Percentiles rank a stretch among this genome's conserved stretches.
Evolutionary conservation across 805 yeast genomes (phyloP).

Genomic region (Wickerhamiella azyma): DNA sequence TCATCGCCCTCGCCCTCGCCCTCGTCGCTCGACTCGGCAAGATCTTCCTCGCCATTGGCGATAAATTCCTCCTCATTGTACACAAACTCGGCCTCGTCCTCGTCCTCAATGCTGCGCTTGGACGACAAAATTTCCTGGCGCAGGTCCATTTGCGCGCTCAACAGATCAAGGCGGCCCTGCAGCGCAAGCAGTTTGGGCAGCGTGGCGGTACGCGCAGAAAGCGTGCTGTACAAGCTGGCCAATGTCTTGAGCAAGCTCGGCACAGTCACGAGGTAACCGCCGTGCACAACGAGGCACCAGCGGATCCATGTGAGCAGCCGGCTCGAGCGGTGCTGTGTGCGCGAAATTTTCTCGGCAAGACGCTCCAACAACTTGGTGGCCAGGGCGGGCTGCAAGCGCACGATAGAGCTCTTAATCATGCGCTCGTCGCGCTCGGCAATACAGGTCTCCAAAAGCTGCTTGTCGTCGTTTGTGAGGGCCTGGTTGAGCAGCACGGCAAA

Average conservation of each 20-base stretch:
- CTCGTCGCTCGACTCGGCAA: conserved; percentile 25
- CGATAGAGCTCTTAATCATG: conserved; percentile 41
- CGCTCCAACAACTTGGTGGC: conserved; percentile 34
- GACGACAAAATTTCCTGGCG: conserved; percentile 37
- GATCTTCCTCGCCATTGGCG: conserved; percentile 37
- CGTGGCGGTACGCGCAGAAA: conserved; percentile 41
- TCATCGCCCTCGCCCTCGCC: conserved; percentile 27
- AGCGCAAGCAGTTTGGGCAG: conserved; percentile 60
- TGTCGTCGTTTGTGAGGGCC: conserved; percentile 79
- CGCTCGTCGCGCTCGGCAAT: conserved; percentile 40
- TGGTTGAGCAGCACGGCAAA: conserved; percentile 76
- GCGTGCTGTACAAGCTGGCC: conserved; percentile 42
- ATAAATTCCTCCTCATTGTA: conserved; percentile 29
- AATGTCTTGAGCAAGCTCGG: conserved; percentile 41
- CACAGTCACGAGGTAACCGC: conserved; percentile 44
- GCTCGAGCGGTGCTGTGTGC: conserved; percentile 41
- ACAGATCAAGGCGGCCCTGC: conserved; percentile 73
- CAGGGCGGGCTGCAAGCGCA: conserved; percentile 35
- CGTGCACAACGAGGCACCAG: conserved; percentile 61
- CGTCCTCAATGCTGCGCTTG: conserved; percentile 26
- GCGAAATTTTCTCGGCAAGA: conserved; percentile 36
- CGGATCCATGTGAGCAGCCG: conserved; percentile 56
- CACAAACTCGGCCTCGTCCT: conserved; percentile 26
- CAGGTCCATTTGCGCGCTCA: conserved; percentile 60
- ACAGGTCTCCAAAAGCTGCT: conserved; percentile 72